phyloP scores from a whole-genome alignment of 768 basidiomycete species.

The Hemileccinum rubropunctum region DNA sequence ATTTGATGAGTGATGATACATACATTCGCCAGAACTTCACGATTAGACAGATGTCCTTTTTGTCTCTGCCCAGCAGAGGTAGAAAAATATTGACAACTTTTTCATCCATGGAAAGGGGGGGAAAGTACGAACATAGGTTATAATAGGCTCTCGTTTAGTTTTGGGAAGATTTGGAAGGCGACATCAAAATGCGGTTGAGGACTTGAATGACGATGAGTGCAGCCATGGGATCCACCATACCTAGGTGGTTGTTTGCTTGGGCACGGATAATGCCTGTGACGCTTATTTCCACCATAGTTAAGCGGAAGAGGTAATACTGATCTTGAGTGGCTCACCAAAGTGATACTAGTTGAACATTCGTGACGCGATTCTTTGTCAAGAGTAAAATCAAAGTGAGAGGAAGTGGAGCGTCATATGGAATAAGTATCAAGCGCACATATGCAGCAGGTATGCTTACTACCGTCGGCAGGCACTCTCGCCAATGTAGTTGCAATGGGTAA shows the following conservation, averaged over 20 bases:
- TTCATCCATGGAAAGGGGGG: no score
- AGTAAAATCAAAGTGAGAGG: constrained; percentile 38
- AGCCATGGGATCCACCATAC: constrained; percentile 38
- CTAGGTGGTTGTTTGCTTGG: no score
- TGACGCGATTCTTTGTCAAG: constrained; percentile 54
- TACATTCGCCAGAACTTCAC: no score
- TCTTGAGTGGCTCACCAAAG: constrained; percentile 51
- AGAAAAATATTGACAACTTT: no score
- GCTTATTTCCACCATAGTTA: no score
- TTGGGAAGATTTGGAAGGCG: no score
- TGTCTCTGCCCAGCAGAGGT: no score
- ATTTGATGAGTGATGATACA: no score
- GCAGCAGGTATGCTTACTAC: constrained; percentile 31
- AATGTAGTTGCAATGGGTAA: constrained; percentile 48
- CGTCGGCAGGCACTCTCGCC: constrained; percentile 42
- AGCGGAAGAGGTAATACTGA: no score
- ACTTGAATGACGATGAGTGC: constrained; percentile 67
- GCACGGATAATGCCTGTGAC: no score
- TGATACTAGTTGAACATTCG: constrained; percentile 67
- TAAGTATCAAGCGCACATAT: constrained; percentile 7
- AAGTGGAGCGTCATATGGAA: constrained; percentile 5
- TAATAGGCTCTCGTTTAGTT: constrained; percentile 74
- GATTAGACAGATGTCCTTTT: no score
- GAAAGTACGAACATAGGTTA: constrained; percentile 58
- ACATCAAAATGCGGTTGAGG: constrained; percentile 60